These are phyloP conservation scores for Euptelea pleiosperma DNA, from an alignment of 164 flowering plant species.

Conservation along the genomic window DNA sequence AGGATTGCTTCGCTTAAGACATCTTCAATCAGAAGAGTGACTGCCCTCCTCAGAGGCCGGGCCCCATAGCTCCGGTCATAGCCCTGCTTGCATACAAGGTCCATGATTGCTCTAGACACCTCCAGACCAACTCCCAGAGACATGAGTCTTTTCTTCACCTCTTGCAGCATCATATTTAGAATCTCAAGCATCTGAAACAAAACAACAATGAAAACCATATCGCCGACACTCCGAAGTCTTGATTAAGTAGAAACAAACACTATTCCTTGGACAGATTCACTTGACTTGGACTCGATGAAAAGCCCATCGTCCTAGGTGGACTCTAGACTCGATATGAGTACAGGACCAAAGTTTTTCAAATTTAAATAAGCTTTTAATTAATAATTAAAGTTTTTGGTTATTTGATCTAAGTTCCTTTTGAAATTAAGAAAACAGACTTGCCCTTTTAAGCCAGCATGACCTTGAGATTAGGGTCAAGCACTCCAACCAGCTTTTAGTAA, in stretches of 20 bases:
- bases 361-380: not conserved
- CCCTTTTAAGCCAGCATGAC: too few species aligned
- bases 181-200: conserved; percentile 71
- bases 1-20: conserved; percentile 73
- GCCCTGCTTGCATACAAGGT: conserved; percentile 65
- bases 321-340: too few species aligned
- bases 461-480: too few species aligned
- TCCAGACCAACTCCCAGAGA: conserved; percentile 59
- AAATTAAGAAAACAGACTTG: too few species aligned
- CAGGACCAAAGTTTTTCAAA: not conserved
- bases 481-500: too few species aligned
- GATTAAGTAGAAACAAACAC: too few species aligned
- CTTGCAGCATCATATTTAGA: conserved; percentile 56
- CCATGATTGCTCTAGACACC: conserved; percentile 59
- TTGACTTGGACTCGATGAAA: not conserved
- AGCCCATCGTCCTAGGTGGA: not conserved
- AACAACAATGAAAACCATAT: not conserved
- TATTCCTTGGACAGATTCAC: not conserved
- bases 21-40: conserved; percentile 63
- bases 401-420: not conserved
- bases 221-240: not conserved
- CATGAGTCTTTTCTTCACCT: conserved; percentile 58
- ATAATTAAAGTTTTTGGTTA: not conserved
- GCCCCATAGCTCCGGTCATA: conserved; percentile 70
- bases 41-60: conserved; percentile 73